Evolutionary conservation across 208 protist species (phyloP).

Genomic region (Leishmania aethiopica): DNA sequence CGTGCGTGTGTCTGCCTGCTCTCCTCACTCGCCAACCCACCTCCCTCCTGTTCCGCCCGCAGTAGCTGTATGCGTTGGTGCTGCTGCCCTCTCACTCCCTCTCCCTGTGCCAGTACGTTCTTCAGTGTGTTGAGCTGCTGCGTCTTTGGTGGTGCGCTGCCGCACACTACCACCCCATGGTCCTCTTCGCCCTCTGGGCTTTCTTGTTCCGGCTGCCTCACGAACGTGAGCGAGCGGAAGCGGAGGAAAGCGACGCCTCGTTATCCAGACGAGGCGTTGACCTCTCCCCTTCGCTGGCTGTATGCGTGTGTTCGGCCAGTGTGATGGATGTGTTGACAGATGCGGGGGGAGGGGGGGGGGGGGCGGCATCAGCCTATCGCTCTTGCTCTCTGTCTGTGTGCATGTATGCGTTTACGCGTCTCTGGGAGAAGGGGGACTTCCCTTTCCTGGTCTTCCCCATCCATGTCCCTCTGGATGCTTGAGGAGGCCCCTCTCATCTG

Average conservation of each 20-base stretch:
- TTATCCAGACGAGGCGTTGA: too few species aligned
- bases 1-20: neutral
- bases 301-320: neutral
- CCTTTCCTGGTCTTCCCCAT: neutral
- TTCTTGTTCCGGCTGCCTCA: neutral
- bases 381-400: too few species aligned
- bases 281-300: too few species aligned
- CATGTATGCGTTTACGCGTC: too few species aligned
- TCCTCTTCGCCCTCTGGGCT: neutral
- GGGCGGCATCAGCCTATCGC: too few species aligned
- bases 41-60: neutral
- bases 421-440: neutral
- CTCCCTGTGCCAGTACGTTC: neutral
- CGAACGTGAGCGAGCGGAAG: neutral
- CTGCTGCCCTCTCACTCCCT: too few species aligned
- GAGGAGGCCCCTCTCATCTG: neutral
- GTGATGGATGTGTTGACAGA: neutral
- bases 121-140: neutral
- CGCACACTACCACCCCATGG: neutral
- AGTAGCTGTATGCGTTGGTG: neutral
- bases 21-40: neutral
- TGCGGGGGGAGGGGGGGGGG: neutral
- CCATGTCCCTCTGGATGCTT: neutral
- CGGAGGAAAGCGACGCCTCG: too few species aligned
- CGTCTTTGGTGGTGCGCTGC: neutral